Evolutionary conservation across 2,329 filamentous ascomycete species (phyloP), one percentile per base, ranked within the genome.

Genomic region (Fusarium sp.): DNA sequence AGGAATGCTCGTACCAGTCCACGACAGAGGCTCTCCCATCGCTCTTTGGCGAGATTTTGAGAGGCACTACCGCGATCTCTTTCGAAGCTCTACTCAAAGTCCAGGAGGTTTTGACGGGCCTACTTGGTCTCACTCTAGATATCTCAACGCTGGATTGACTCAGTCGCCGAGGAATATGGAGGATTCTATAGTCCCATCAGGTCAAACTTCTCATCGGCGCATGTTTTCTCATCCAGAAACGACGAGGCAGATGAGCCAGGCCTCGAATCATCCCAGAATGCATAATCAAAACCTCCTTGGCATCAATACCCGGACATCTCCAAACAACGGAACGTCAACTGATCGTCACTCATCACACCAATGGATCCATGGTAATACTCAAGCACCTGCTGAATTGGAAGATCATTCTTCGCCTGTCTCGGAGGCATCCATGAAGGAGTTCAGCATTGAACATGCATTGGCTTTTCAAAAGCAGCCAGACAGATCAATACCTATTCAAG

Each of bases 1-100:
- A 16, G 8, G 24, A 8, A 66, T 63, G 48, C 62, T 69, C 13
- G 52, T 59, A 2, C 59, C 59, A 7, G 8, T 26, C 16, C 7
- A 37, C 9, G 20, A 52, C 5, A 42, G 48, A 3, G 10, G 23
- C 8, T 4, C 26, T 2, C 52, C 59, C 2, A 53, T 37, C 7
- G 11, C 6, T 12, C 16, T 58, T 10, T 65, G 59, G 59, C n/a
- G 33, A 12, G 12, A 15, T 3, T 64, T 64, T 26, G 38, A 57
- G 16, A 21, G 2, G 15, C 37, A 20, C 12, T 60, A 59, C 33
- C 16, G 9, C 16, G 24, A 38, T 7, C 3, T 57, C 2, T 58
- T 58, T 31, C 13, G 28, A n/a, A n/a, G n/a, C 9, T 4, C 21
- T 13, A 6, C 3, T 33, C 26, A 23, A 4, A 4, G 5, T 1